Conservation (phyloP, 2,329 filamentous ascomycete species). For the Sclerotinia minor region DNA sequence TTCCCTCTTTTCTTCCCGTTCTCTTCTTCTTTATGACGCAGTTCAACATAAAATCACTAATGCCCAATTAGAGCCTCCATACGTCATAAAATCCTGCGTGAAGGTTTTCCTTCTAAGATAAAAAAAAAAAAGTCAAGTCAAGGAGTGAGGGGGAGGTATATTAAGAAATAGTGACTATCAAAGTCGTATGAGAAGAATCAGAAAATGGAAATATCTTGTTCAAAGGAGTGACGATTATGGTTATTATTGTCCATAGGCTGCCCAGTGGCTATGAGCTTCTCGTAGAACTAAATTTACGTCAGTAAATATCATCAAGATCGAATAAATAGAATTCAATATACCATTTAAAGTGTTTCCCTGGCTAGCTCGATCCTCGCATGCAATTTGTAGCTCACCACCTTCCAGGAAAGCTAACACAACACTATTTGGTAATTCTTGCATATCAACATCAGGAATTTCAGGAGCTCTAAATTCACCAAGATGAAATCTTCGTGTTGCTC, state of each 20-base stretch:
- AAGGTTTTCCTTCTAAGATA: conserved; percentile 9
- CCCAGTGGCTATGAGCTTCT: conserved; percentile 38
- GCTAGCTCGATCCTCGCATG: conserved; percentile 61
- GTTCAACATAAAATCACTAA: conserved; percentile 13
- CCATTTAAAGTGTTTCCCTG: conserved; percentile 55
- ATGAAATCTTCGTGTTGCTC: conserved; percentile 76
- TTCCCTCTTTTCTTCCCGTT: neutral
- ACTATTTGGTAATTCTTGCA: conserved; percentile 90
- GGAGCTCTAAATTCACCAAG: conserved; percentile 79
- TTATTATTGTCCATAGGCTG: conserved; percentile 34
- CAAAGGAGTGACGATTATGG: conserved; percentile 15
- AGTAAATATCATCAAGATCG: conserved; percentile 19
- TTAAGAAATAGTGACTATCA: conserved; percentile 22
- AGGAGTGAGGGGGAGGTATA: conserved; percentile 9
- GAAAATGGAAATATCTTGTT: conserved; percentile 9
- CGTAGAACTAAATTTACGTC: conserved; percentile 33
- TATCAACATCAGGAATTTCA: conserved; percentile 82
- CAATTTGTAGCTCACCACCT: conserved; percentile 63
- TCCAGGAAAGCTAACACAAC: conserved; percentile 62
- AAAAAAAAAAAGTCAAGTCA: conserved; percentile 6
- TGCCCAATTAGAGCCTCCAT: conserved; percentile 11
- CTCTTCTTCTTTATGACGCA: neutral
- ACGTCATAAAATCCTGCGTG: conserved; percentile 21
- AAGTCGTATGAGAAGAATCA: neutral
- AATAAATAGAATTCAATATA: conserved; percentile 30